A percentile compares a stretch with the other conserved stretches of the same genome.
Conservation (phyloP, 805 yeast species). For the Naumovozyma baii region DNA sequence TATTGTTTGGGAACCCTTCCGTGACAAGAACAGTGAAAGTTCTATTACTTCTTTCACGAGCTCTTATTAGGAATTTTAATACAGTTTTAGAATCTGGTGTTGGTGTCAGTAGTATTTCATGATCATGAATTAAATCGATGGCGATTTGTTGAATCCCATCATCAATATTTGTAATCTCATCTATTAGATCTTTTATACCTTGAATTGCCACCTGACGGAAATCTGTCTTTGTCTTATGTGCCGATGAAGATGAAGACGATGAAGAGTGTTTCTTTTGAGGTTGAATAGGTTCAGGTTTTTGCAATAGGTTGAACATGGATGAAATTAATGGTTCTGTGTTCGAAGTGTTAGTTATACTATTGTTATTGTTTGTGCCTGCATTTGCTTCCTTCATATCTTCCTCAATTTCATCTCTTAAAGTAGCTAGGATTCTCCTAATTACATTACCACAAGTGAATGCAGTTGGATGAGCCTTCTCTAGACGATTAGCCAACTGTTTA, state of each 20-base stretch:
- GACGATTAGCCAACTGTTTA: conserved; percentile 58
- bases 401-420: conserved; percentile 78
- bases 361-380: conserved; percentile 1
- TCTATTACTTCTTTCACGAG: conserved; percentile 65
- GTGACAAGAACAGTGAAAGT: conserved; percentile 86
- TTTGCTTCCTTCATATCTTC: conserved; percentile 32
- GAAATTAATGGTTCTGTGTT: conserved; percentile 47
- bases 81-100: conserved; percentile 90
- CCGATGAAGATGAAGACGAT: conserved; percentile 1
- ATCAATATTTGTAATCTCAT: conserved; percentile 80
- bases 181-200: conserved; percentile 84
- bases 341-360: conserved; percentile 8
- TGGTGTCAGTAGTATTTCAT: conserved; percentile 76
- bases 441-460: conserved; percentile 87
- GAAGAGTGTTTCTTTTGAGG: conserved; percentile 5
- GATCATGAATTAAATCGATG: conserved; percentile 87
- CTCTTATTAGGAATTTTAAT: conserved; percentile 72
- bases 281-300: conserved; percentile 35
- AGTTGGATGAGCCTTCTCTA: conserved; percentile 77
- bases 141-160: conserved; percentile 89
- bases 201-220: conserved; percentile 79
- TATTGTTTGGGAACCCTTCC: conserved; percentile 85
- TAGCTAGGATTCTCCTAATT: conserved; percentile 76
- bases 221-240: conserved; percentile 37
- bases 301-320: conserved; percentile 78